phyloP scores from a whole-genome alignment of 805 yeast genomes.

The Debaryomyces tyrocola region DNA sequence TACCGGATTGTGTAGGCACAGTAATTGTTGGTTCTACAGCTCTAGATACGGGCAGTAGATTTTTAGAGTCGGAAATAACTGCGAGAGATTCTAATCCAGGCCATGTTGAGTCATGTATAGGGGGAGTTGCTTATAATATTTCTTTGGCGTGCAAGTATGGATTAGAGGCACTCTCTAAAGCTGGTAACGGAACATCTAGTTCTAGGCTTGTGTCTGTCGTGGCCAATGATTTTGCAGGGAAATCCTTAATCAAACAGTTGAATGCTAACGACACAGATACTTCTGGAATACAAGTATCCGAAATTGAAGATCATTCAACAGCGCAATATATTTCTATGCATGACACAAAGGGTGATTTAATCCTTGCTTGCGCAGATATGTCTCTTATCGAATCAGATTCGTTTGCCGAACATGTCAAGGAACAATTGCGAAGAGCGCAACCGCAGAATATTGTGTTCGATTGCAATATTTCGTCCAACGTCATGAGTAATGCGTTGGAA shows the following conservation, averaged over 20 bases:
- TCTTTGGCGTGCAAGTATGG: constrained; percentile 55
- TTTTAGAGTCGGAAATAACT: constrained; percentile 21
- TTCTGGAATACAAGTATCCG: constrained; percentile 38
- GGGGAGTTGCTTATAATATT: constrained; percentile 86
- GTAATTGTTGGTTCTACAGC: constrained; percentile 76
- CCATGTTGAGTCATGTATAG: constrained; percentile 52
- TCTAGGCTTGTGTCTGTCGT: constrained; percentile 56
- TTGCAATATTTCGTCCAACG: constrained; percentile 57
- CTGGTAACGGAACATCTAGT: constrained; percentile 7
- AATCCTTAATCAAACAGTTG: constrained; percentile 32
- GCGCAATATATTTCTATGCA: constrained; percentile 78
- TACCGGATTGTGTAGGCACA: constrained; percentile 24
- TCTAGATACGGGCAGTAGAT: constrained; percentile 62
- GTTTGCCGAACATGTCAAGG: constrained; percentile 40
- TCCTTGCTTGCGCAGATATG: constrained; percentile 87
- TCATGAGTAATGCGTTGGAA: constrained; percentile 38
- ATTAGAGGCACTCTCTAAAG: constrained; percentile 1
- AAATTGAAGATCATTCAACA: constrained; percentile 31
- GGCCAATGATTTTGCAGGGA: constrained; percentile 60
- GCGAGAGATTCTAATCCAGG: constrained; percentile 77
- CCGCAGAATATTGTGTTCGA: constrained; percentile 63
- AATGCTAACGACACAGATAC: constrained; percentile 23
- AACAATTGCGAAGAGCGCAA: constrained; percentile 35
- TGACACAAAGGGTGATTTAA: constrained; percentile 56
- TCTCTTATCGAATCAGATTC: constrained; percentile 53